Evolutionary conservation across 2,329 filamentous ascomycete species (phyloP), one percentile per base, ranked within the genome.

Genomic region (Beauveria sp.): DNA sequence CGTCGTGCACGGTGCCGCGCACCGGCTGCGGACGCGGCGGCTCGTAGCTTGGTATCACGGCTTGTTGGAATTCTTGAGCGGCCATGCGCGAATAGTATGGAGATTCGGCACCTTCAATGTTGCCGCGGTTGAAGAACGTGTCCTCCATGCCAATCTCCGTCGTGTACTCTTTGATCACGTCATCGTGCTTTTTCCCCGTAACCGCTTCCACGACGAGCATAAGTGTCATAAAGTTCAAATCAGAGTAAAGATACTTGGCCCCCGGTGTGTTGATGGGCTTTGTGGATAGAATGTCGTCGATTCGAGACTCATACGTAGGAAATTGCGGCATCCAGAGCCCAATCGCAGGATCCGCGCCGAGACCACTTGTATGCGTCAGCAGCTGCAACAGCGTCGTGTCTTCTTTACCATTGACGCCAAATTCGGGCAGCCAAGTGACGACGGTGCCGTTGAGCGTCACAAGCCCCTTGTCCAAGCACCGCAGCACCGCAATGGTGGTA

Each of bases 1-100:
- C 73, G 62, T 75, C 72, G 64, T 71, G 71, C 40, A 76, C 74
- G 3, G 72, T 75, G 4, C 74, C 73, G 3, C 71, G 72, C 7
- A 76, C 72, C 1, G 73, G 73, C 55, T 76, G 73, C 1, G 73
- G 73, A 10, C 74, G 68, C 22, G 69, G 57, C 3, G 74, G 74
- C 58, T 73, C 72, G 2, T 45, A 54, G 6, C 67, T 60, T 5
- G 70, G 69, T 5, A 69, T 63, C 22, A 70, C 71, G n/a, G 65
- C 66, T 9, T 70, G 67, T 58, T 74, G 69, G 58, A 70, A 73
- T 62, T 74, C 72, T 34, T 69, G 66, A 7, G 71, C 60, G 3
- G 71, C 72, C 61, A 68, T 72, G 24, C 69, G 67, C 12, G 42
- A 18, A 63, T 73, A 72, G 34, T 61, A 65, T 2, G 65, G 65